Conservation (phyloP, 345 rosid genomes). For the Gossypium stocksii region DNA sequence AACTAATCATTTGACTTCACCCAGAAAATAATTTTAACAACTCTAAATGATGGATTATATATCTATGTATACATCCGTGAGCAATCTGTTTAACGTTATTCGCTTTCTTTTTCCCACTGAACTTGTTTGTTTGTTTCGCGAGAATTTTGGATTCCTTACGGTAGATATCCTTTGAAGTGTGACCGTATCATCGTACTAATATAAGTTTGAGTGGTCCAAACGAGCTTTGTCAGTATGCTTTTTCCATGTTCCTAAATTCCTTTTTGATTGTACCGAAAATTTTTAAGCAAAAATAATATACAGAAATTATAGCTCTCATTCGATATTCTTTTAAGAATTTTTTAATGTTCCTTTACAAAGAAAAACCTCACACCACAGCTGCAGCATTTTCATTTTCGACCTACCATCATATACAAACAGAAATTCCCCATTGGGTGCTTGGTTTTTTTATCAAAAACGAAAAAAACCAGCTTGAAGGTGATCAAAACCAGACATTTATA, state of each 20-base stretch:
- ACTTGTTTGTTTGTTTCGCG: not conserved
- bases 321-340: not conserved
- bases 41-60: not conserved
- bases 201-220: not conserved
- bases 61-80: too few species aligned
- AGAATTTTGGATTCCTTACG: not conserved
- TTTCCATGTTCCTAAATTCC: not conserved
- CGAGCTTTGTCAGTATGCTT: too few species aligned
- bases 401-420: not conserved
- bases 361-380: not conserved
- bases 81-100: not conserved
- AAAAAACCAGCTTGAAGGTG: conserved; percentile 6
- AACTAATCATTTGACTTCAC: too few species aligned
- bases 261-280: not conserved
- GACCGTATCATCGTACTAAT: not conserved
- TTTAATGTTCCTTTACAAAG: not conserved
- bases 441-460: conserved; percentile 20
- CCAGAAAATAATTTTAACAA: not conserved
- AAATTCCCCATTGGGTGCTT: conserved; percentile 1
- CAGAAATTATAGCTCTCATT: not conserved
- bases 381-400: not conserved
- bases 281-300: not conserved
- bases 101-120: not conserved
- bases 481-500: not conserved
- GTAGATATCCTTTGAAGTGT: not conserved